Evolutionary conservation across 768 basidiomycete species (phyloP).

Genomic region (Xerocomellus chrysenteron): DNA sequence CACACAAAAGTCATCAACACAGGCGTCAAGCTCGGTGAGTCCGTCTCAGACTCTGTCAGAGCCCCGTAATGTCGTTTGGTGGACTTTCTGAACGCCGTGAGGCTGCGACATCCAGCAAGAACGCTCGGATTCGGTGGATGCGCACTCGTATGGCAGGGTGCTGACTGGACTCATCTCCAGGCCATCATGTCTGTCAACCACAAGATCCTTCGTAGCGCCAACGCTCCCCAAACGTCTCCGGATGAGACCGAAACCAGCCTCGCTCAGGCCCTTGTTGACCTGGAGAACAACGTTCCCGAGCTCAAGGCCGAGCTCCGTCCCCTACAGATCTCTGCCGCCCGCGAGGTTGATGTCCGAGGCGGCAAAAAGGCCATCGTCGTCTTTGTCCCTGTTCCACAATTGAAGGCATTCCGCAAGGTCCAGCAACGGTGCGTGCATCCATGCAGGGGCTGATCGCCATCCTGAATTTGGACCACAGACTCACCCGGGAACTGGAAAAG

Average conservation of each 20-base stretch:
- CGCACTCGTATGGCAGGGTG: slow-evolving; percentile 41
- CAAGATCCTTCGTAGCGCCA: slow-evolving; percentile 96
- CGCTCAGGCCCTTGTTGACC: slow-evolving; percentile 94
- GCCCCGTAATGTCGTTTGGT: slow-evolving; percentile 8
- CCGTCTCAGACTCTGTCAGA: slow-evolving; percentile 33
- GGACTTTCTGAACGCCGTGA: slow-evolving; percentile 22
- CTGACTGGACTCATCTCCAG: slow-evolving; percentile 31
- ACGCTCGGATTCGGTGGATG: slow-evolving; percentile 57
- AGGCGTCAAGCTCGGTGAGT: slow-evolving; percentile 73
- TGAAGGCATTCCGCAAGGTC: slow-evolving; percentile 98
- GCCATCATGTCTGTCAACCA: slow-evolving; percentile 66
- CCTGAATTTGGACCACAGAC: slow-evolving; percentile 47
- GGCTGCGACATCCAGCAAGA: slow-evolving; percentile 17
- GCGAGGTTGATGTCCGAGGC: slow-evolving; percentile 98
- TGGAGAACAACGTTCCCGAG: slow-evolving; percentile 98
- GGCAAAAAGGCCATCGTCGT: slow-evolving; percentile 99
- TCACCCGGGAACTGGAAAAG: slow-evolving; percentile 99
- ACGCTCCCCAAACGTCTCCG: slow-evolving; percentile 85
- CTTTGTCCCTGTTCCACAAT: slow-evolving; percentile 95
- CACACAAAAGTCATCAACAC: slow-evolving; percentile 42
- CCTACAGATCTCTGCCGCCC: slow-evolving; percentile 96
- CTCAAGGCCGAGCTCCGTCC: slow-evolving; percentile 95
- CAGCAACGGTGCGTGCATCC: slow-evolving; percentile 72
- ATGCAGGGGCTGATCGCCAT: background rate
- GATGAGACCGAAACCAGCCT: slow-evolving; percentile 90